phyloP scores from a whole-genome alignment of 495 filamentous ascomycete genomes.

The Oidiodendron maius region DNA sequence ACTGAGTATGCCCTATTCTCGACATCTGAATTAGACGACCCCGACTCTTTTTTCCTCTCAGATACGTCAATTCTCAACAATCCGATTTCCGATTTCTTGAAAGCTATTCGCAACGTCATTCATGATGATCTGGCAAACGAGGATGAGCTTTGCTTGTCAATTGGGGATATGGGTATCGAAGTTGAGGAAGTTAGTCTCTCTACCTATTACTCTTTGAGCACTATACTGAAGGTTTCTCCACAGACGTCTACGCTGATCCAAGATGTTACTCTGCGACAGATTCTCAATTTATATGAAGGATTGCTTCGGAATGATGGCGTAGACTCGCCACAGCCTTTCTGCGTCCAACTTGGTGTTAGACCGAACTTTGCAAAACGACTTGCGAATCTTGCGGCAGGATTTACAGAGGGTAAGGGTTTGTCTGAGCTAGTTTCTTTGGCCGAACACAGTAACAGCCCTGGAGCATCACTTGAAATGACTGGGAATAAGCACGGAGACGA shows the following conservation, averaged over 20 bases:
- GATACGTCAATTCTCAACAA: conserved; percentile 55
- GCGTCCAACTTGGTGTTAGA: conserved; percentile 46
- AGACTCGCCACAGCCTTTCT: conserved; percentile 47
- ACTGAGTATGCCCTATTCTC: conserved; percentile 69
- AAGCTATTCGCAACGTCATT: conserved; percentile 60
- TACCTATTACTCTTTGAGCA: background rate
- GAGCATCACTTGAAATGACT: conserved; percentile 1
- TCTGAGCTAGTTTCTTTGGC: conserved; percentile 36
- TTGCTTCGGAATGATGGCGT: conserved; percentile 56
- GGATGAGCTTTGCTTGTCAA: conserved; percentile 63
- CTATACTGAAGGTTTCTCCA: conserved; percentile 16
- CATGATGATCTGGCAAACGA: conserved; percentile 56
- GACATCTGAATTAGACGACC: conserved; percentile 53
- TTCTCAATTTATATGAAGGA: conserved; percentile 51
- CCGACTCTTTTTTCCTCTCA: conserved; percentile 68
- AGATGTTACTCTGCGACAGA: conserved; percentile 42
- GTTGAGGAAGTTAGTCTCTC: conserved; percentile 59
- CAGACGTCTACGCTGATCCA: conserved; percentile 18
- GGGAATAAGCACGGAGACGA: conserved; percentile 1
- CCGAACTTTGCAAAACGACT: conserved; percentile 45
- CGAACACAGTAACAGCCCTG: conserved; percentile 24
- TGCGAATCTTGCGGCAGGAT: conserved; percentile 33
- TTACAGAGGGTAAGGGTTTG: conserved; percentile 52
- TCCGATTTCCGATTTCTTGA: conserved; percentile 54
- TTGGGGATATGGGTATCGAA: conserved; percentile 63